Evolutionary conservation across 441 rosid genomes (phyloP).

Genomic region (Populus hybrid): DNA sequence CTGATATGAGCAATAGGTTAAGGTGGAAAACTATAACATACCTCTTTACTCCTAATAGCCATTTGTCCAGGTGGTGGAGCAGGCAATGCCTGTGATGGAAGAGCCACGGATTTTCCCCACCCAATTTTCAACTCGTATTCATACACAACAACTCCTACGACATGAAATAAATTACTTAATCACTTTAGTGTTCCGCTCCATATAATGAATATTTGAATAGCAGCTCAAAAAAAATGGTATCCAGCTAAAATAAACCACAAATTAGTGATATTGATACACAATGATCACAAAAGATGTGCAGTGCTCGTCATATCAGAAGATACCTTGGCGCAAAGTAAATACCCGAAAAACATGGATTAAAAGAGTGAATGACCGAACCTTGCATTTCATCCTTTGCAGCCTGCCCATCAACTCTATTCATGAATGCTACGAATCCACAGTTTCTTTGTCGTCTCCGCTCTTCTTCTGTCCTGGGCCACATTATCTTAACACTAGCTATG

Average conservation of each 20-base stretch:
- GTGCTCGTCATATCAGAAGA: not conserved
- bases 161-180: conserved; percentile 16
- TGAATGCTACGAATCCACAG: conserved; percentile 98
- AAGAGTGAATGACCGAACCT: conserved; percentile 45
- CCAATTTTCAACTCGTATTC: conserved; percentile 98
- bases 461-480: conserved; percentile 99
- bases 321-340: not conserved
- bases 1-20: conserved; percentile 9
- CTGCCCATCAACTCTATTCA: conserved; percentile 97
- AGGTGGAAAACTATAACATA: conserved; percentile 35
- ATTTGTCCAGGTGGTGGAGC: conserved; percentile 99
- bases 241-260: not conserved
- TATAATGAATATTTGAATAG: conserved; percentile 7
- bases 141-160: conserved; percentile 84
- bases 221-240: not conserved
- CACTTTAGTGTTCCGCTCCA: conserved; percentile 13
- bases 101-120: conserved; percentile 99
- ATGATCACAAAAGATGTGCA: not conserved
- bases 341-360: not conserved
- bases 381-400: conserved; percentile 99
- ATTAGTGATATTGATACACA: conserved; percentile 1
- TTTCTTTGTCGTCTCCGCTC: conserved; percentile 89
- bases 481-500: conserved; percentile 98
- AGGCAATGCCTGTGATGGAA: conserved; percentile 98
- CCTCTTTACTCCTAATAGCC: conserved; percentile 99